phyloP scores from a whole-genome alignment of 2,329 filamentous ascomycete species.

The Shiraia sp. region DNA sequence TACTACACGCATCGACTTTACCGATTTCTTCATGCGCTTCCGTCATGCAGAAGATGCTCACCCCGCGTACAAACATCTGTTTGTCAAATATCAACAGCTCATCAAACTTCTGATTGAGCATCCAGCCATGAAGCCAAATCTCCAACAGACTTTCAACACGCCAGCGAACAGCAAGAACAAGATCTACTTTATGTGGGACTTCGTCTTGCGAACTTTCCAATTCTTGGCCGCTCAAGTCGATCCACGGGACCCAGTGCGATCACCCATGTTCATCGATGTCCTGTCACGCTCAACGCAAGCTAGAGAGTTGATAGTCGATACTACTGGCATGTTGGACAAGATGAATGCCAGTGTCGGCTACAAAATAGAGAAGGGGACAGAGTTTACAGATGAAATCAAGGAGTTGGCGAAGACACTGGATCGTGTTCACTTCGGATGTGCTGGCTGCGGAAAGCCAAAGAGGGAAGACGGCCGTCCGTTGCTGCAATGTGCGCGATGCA shows the following conservation, averaged over 20 bases:
- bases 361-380: conserved; percentile 7
- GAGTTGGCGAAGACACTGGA: conserved; percentile 4
- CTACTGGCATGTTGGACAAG: conserved; percentile 8
- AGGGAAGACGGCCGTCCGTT: conserved; percentile 2
- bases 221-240: conserved; percentile 5
- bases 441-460: conserved; percentile 3
- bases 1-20: conserved; percentile 14
- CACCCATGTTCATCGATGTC: conserved; percentile 5
- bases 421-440: conserved; percentile 2
- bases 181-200: conserved; percentile 19
- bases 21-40: conserved; percentile 14
- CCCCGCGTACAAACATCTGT: conserved; percentile 8
- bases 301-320: conserved; percentile 6
- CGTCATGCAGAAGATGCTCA: conserved; percentile 7
- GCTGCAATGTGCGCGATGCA: conserved; percentile 7
- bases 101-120: conserved; percentile 10
- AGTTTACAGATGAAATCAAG: conserved; percentile 15
- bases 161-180: conserved; percentile 16
- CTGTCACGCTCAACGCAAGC: conserved; percentile 1
- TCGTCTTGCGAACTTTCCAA: conserved; percentile 15
- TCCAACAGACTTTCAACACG: conserved; percentile 12
- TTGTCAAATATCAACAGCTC: conserved; percentile 10
- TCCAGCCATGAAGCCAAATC: conserved; percentile 15
- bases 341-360: conserved; percentile 10
- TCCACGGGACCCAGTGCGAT: conserved; percentile 3